Base-by-base conservation (phyloP, 192 early-diverging fungal species). In the Coemansia sp. region DNA sequence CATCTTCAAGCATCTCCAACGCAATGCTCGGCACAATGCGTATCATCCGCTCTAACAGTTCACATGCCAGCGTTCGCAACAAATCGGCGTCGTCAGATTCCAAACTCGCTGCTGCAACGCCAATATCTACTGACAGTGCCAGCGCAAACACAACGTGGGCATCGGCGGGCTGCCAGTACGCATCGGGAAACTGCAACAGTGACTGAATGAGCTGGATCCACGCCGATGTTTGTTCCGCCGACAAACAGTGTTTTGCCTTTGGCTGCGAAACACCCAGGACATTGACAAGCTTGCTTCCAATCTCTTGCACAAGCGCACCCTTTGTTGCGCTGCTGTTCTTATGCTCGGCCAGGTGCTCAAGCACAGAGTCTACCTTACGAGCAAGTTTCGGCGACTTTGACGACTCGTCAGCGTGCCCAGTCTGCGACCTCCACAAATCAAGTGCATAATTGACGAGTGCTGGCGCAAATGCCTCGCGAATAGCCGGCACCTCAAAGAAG, bases 91-190 rank as follows among this genome's bases (percentile, higher is more conserved):
- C 70, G 50, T 19, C 53, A 3, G 25, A 11, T 14, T 38, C 17
- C 1, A 25, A 17, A 49, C 61, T 60, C 43, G 23, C 17, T 1
- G 37, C 5, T 2, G 75, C 62, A 32, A 78, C 23, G 10, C 70
- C 66, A 24, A 60, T 23, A 32, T 78, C 75, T 6, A 52, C 66
- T 15, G 59, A 45, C 25, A 78, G 19, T 2, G 60, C 66, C 8
- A 78, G 27, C 5, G 71, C 76, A 50, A 79, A 59, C 39, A 78
- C 25, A 4, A 59, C 32, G 4, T 29, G 58, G 3, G 49, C 57
- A 1, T 66, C 55, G 14, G 71, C 66, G 3, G 54, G 39, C n/a
- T 51, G 39, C 76, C 76, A 79, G 66, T 79, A 79, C 1, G 52
- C 67, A 7, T 15, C 25, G 10, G 76, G 76, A 29, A 73, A 63